phyloP scores from a whole-genome alignment of 2,329 filamentous ascomycete genomes.

The Talaromyces pinophilus region DNA sequence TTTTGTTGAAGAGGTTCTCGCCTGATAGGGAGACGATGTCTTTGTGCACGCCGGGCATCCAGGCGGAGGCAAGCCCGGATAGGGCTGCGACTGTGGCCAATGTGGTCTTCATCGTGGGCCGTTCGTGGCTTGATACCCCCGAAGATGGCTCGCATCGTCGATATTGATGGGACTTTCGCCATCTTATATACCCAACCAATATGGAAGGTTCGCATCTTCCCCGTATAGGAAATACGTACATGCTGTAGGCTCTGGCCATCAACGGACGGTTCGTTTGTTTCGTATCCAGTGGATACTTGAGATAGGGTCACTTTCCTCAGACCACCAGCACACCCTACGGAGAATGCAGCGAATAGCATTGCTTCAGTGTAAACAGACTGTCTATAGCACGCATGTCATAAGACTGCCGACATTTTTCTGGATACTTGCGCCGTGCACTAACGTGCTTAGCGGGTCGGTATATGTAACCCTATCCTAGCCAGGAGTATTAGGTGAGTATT shows the following conservation, averaged over 20 bases:
- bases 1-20: constrained; percentile 22
- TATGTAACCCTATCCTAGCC: background rate
- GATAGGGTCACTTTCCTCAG: background rate
- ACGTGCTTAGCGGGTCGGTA: background rate
- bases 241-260: background rate
- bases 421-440: background rate
- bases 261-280: background rate
- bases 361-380: background rate
- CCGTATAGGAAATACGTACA: background rate
- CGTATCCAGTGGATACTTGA: background rate
- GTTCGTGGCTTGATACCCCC: background rate
- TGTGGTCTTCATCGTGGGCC: constrained; percentile 9
- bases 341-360: background rate
- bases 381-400: constrained; percentile 1
- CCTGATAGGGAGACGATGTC: constrained; percentile 20
- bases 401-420: background rate
- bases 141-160: background rate
- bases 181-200: background rate
- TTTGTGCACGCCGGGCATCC: constrained; percentile 23
- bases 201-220: background rate
- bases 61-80: constrained; percentile 16
- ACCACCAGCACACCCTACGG: background rate
- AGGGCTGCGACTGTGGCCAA: constrained; percentile 7
- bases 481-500: background rate
- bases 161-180: background rate